Evolutionary conservation across 129 eudicot genomes (phyloP).

Genomic region (Artemisia argyi): DNA sequence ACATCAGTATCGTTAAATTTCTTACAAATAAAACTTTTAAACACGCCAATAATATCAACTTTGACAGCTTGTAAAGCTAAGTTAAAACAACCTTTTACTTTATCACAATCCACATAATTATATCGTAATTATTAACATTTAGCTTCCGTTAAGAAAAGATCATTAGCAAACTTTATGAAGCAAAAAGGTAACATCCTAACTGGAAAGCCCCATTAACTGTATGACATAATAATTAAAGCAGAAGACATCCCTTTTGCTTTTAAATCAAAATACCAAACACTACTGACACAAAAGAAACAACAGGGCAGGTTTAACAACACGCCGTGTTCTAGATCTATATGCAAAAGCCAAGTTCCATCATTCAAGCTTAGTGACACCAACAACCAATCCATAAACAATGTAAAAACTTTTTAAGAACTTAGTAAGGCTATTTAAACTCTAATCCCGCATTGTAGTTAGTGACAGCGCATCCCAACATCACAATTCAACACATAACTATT

Average conservation of each 20-base stretch:
- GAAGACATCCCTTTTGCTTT: slow-evolving; percentile 24
- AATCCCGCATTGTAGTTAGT: too few species aligned
- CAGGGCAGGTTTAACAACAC: neutral
- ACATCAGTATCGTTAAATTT: neutral
- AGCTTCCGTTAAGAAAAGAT: slow-evolving; percentile 19
- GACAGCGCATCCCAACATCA: too few species aligned
- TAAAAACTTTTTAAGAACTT: too few species aligned
- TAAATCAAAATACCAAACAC: neutral
- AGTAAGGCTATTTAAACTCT: too few species aligned
- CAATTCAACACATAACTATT: too few species aligned
- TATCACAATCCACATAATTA: neutral
- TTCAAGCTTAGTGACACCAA: neutral
- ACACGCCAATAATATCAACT: neutral
- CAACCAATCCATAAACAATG: too few species aligned
- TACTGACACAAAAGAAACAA: neutral
- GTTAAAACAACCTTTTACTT: slow-evolving; percentile 18
- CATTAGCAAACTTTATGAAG: slow-evolving; percentile 22
- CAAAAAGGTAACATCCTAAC: slow-evolving; percentile 30
- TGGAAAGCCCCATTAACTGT: slow-evolving; percentile 23
- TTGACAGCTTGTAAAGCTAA: slow-evolving; percentile 20
- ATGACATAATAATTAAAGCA: slow-evolving; percentile 10
- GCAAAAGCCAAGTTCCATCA: neutral
- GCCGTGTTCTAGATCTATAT: slow-evolving; percentile 25
- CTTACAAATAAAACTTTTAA: neutral
- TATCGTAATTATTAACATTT: slow-evolving; percentile 5